A percentile compares a stretch with the other conserved stretches of the same genome.
These are phyloP conservation scores for Aspergillus terreus DNA, from an alignment of 2,329 filamentous ascomycete genomes.

Conservation along the genomic window DNA sequence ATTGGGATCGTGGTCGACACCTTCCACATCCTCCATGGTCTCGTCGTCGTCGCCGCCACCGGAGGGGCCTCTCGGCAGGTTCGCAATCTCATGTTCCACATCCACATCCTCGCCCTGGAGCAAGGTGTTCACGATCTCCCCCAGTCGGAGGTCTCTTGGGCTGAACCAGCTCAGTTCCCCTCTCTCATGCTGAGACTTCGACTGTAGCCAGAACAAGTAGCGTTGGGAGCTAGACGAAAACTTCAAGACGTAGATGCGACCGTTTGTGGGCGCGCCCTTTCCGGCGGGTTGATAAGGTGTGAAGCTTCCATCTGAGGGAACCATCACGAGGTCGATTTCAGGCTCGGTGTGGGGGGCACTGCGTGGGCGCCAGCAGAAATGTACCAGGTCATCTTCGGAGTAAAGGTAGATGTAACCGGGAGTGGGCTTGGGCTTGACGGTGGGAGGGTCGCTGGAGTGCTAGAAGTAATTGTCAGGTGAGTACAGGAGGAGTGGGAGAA, in stretches of 20 bases:
- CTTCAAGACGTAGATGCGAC: constrained; percentile 88
- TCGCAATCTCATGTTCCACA: constrained; percentile 67
- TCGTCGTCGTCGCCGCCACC: constrained; percentile 63
- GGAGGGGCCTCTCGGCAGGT: constrained; percentile 49
- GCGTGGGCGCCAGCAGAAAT: constrained; percentile 95
- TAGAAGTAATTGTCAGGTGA: constrained; percentile 6
- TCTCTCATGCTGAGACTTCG: constrained; percentile 71
- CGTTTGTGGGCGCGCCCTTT: constrained; percentile 68
- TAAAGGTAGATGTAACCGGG: constrained; percentile 91
- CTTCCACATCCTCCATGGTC: constrained; percentile 74
- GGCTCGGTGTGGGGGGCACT: constrained; percentile 66
- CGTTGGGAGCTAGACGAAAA: constrained; percentile 89
- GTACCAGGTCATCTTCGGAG: constrained; percentile 86
- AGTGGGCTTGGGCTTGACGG: constrained; percentile 68
- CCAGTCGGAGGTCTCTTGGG: constrained; percentile 78
- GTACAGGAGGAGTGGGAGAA: neutral
- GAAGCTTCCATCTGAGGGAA: constrained; percentile 85
- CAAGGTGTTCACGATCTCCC: constrained; percentile 77
- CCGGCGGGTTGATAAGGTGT: constrained; percentile 68
- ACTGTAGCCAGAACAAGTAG: constrained; percentile 95
- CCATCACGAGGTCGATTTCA: constrained; percentile 87
- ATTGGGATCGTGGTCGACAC: constrained; percentile 54
- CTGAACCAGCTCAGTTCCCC: constrained; percentile 76
- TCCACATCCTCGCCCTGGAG: constrained; percentile 88
- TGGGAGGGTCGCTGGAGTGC: constrained; percentile 58